Conservation (phyloP, 352 stramenopile genomes). For the Albugo candida region DNA sequence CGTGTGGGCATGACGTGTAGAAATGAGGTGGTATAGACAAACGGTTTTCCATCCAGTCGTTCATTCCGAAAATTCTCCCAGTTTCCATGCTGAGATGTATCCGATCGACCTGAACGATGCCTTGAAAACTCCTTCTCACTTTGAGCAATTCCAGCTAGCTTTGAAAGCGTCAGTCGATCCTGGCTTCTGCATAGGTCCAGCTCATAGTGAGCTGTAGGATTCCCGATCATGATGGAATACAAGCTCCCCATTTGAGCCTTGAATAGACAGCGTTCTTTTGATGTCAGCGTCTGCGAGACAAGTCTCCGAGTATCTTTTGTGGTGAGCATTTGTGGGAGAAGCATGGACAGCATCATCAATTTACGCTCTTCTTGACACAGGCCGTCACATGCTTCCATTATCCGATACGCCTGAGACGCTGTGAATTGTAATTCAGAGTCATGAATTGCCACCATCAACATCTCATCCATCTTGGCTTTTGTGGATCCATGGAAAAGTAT, state of each 20-base stretch:
- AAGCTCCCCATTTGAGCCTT: constrained; percentile 66
- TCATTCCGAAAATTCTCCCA: constrained; percentile 87
- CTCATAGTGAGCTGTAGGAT: constrained; percentile 63
- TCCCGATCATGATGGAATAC: constrained; percentile 68
- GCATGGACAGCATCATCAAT: constrained; percentile 41
- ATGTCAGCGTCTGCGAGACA: constrained; percentile 34
- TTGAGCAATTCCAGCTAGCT: constrained; percentile 71
- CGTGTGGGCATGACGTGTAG: constrained; percentile 47
- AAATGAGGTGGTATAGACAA: constrained; percentile 58
- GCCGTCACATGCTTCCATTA: constrained; percentile 58
- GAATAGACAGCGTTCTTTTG: constrained; percentile 51
- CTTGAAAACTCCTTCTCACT: constrained; percentile 63
- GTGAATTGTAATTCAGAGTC: constrained; percentile 70
- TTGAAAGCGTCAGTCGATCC: constrained; percentile 46
- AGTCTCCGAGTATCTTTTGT: constrained; percentile 51
- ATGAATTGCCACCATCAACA: constrained; percentile 55
- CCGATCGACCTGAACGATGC: constrained; percentile 21
- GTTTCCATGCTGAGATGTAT: constrained; percentile 80
- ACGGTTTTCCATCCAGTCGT: constrained; percentile 40
- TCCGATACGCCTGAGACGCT: constrained; percentile 47
- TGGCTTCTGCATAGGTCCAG: constrained; percentile 61
- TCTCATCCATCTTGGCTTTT: constrained; percentile 48
- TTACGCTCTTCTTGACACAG: constrained; percentile 20
- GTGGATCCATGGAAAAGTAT: constrained; percentile 26
- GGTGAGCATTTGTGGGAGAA: constrained; percentile 75